Evolutionary conservation across 2,329 filamentous ascomycete genomes (phyloP), one percentile per base, ranked within the genome.

Genomic region (Grosmannia clavigera): DNA sequence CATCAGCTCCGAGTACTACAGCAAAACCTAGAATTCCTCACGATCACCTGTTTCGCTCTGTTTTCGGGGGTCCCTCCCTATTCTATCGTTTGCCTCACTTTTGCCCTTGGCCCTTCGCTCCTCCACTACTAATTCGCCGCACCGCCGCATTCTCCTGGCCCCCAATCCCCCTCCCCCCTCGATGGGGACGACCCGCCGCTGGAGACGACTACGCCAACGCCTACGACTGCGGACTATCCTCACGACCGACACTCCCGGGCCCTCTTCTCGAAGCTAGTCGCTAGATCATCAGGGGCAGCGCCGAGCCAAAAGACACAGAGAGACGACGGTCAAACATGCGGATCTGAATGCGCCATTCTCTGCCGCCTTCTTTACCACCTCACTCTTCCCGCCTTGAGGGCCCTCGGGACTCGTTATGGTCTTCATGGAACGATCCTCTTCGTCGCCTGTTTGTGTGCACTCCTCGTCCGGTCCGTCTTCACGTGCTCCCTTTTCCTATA

Each of bases 341-440:
- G 38, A 56, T 11, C 38, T 22, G 35, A 10, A 33, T 50, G 53
- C 31, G 35, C 53, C n/a, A 22, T 57, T 25, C n/a, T 35, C 27
- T 16, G 16, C 43, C 43, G 43, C n/a, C 22, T 11, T 29, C n/a
- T 29, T 51, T 58, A 16, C 55, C 14, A 19, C 31, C 19, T 14
- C 46, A 6, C 16, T n/a, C 31, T 22, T 61, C 66, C 64, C 68
- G 70, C 68, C 68, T 78, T 78, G 76, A 74, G 71, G 29, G 22
- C 22, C 22, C 71, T 56, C 12, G 10, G 22, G 38, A 46, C 38
- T 72, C 77, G 79, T 70, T 72, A 82, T 83, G 78, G 79, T 81
- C 70, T 79, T 80, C 72, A 82, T 83, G 80, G 79, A 83, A 73
- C 79, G 79, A 67, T 83, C 81, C 64, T 75, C 80, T 64, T 85